Evolutionary conservation across 2,329 filamentous ascomycete genomes (phyloP), one percentile per base, ranked within the genome.

Genomic region (Zasmidium citrigriseum): DNA sequence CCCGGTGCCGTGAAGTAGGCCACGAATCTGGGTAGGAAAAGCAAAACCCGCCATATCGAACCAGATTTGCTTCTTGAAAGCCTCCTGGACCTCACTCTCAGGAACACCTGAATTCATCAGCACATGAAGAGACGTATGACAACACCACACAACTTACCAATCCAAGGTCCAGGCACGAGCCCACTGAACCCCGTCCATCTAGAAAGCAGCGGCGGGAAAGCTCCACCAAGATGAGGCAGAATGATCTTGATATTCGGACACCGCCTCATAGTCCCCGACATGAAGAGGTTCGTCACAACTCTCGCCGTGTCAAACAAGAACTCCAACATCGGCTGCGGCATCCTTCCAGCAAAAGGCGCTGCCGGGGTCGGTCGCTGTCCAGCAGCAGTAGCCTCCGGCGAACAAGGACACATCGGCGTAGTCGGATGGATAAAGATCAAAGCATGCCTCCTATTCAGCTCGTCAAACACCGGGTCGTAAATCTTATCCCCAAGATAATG

Each of bases 351-450:
- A 1, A 79, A 69, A 0, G 77, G 77, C 3, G 74, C 65, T 1
- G 77, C 76, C 16, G 69, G 66, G 0, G 65, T 63, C 1, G 68
- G 67, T 11, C 59, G 29, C 54, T 68, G 38, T 45, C 64, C 55
- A 47, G 64, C 57, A 4, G 62, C 47, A 23, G 53, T 16, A 10
- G 57, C 60, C 18, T 61, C 51, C 2, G 61, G 45, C 1, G 68
- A 55, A 49, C 67, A 67, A 38, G 67, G 69, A 2, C 76, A 77
- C 57, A 75, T 79, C 0, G 78, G 79, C n/a, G 73, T 80, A 0
- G 81, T 84, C 0, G 82, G 82, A 55, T 86, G 83, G 47, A 84
- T 78, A 66, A 86, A 85, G 0, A 84, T 72, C 1, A 75, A 78
- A 0, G 79, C 79, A 3, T 78, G 72, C 1, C 79, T 67, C 2